Base-by-base conservation (phyloP, 371 early-diverging fungal genomes). In the Mucor irregularis region DNA sequence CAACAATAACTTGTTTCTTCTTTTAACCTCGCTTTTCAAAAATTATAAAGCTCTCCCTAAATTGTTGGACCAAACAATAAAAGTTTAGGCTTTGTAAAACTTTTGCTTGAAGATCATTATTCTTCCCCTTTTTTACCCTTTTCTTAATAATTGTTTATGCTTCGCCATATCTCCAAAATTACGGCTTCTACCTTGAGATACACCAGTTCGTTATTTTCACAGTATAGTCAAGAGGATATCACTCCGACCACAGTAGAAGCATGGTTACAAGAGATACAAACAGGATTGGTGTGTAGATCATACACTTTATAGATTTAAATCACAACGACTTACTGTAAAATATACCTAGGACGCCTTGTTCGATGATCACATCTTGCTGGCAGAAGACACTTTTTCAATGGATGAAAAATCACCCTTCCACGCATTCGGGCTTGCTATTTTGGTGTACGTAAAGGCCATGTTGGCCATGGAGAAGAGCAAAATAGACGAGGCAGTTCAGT, bases 361-460 rank as follows among this genome's bases (percentile, higher is more conserved):
- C 6, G 49, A 71, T 33, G 72, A 71, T 45, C 58, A 57, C 16
- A 48, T 61, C 10, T 45, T 53, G 19, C 44, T 42, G 8, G 62
- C 68, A 7, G 58, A 64, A 42, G 55, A 64, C 25, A 57, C 59
- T 17, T 71, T 67, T 38, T 21, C 22, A 5, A 26, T 24, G 24
- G 43, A 43, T 29, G 53, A 51, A 34, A 35, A 59, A 31, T 67
- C 71, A 1, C 68, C 72, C 13, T 65, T 65, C 35, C 68, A 68
- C 50, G 65, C 66, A 22, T 62, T 62, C 43, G 72, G 72, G 3
- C 54, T 40, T 51, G 68, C 69, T 28, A 30, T 72, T 6, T 9
- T 72, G 21, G 42, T 53, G 1, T 72, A 68, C 35, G 46, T 47
- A 5, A 62, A 65, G 44, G 72, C 72, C 16, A 72, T 68, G 53